These are phyloP conservation scores for Deinandra increscens DNA, from an alignment of 129 eudicot species.

Conservation along the genomic window DNA sequence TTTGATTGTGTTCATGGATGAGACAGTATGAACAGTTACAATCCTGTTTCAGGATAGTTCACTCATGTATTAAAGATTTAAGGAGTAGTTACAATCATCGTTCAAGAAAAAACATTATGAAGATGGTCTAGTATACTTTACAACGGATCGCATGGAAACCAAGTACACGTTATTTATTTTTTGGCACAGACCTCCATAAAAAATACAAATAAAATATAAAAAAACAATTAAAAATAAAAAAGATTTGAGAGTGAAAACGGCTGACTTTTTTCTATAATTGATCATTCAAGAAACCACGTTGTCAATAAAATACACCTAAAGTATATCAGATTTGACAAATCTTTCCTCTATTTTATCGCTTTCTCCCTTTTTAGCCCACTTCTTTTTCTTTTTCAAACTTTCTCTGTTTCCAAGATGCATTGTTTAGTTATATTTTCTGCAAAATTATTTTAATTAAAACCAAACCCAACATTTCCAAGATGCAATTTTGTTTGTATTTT, in stretches of 20 bases:
- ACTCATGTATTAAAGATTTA: too few species aligned
- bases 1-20: too few species aligned
- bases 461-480: background rate
- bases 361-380: slow-evolving; percentile 10
- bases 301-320: slow-evolving; percentile 22
- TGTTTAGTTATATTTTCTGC: slow-evolving; percentile 13
- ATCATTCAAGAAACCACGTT: slow-evolving; percentile 22
- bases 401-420: slow-evolving; percentile 23
- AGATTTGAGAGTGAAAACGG: slow-evolving; percentile 33
- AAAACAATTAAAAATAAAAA: too few species aligned
- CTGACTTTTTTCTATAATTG: slow-evolving; percentile 25
- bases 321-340: slow-evolving; percentile 12
- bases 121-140: background rate
- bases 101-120: too few species aligned
- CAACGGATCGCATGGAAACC: slow-evolving; percentile 15
- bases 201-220: too few species aligned
- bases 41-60: too few species aligned
- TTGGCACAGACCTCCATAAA: slow-evolving; percentile 29
- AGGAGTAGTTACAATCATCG: too few species aligned
- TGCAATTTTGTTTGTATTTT: background rate
- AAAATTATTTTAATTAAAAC: slow-evolving; percentile 4
- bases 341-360: slow-evolving; percentile 14
- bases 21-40: too few species aligned
- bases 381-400: slow-evolving; percentile 27
- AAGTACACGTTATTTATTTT: slow-evolving; percentile 8